Evolutionary conservation across 129 eudicot species (phyloP), one percentile per base, ranked within the genome.

Genomic region (Gnaphalium uliginosum): DNA sequence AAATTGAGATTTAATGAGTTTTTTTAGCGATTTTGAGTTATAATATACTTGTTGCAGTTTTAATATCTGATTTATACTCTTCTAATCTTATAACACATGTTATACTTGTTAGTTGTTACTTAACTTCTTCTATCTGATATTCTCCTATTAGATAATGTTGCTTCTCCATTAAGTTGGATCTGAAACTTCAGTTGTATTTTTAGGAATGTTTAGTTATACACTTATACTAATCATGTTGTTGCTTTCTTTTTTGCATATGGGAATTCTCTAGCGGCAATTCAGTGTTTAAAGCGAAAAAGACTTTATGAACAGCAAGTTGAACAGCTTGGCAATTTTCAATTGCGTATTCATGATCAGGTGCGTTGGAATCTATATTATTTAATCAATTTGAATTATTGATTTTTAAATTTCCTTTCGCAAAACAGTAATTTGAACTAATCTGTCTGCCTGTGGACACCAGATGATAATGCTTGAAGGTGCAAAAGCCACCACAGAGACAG

Each of bases 391-490:
- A 51, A 3, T 17, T 39, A 8, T 19, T 26, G 7, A 1, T 19
- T 50, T 4, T 37, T 19, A 8, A 6, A 18, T 61, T 59, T 18
- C 22, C 6, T 8, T 13, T 69, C 33, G 22, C 5, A 4, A 27
- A 63, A 9, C 6, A 15, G 21, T 25, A 22, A 37, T 14, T 30
- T 4, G 35, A 51, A 74, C 17, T 62, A 19, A 37, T 39, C 4
- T 69, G 63, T 62, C 18, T 56, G 18, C 68, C 4, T 10, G 1
- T 73, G 51, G 63, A 60, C 9, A 64, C 35, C 73, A 83, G 90
- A 86, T 83, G 87, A 83, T 83, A 76, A 77, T 83, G 87, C 83
- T 86, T 73, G 90, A 86, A 86, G 87, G 90, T 74, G 87, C 90
- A 80, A 86, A 83, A 83, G 90, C 90, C 43, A 86, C 87, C 48